Conservation (phyloP, 2,329 filamentous ascomycete species). For the Sporothrix sp. region DNA sequence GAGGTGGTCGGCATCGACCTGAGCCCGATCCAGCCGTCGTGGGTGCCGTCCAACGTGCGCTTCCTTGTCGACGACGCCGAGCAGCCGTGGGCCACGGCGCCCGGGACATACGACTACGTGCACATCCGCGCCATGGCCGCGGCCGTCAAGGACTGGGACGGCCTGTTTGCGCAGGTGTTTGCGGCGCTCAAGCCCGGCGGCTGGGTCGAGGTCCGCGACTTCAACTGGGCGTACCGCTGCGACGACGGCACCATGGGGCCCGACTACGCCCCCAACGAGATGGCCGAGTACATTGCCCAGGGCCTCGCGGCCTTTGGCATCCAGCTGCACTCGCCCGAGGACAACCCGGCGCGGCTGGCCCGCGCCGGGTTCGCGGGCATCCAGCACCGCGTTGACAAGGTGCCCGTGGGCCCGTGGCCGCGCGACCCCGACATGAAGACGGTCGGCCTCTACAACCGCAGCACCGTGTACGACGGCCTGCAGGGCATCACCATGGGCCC, state of each 20-base stretch:
- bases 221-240: conserved; percentile 16
- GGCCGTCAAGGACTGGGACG: conserved; percentile 38
- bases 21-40: conserved; percentile 34
- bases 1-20: conserved; percentile 36
- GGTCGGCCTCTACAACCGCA: conserved; percentile 22
- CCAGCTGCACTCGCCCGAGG: conserved; percentile 19
- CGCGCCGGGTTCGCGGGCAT: conserved; percentile 28
- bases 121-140: conserved; percentile 47
- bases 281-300: conserved; percentile 15
- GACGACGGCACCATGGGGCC: conserved; percentile 25
- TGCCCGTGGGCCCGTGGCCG: conserved; percentile 28
- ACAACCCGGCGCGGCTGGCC: conserved; percentile 23
- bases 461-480: conserved; percentile 20
- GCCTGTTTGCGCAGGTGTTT: conserved; percentile 24
- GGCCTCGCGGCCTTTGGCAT: conserved; percentile 20
- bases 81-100: conserved; percentile 41
- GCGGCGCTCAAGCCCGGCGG: conserved; percentile 30
- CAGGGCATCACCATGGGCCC: conserved; percentile 21
- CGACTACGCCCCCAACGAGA: conserved; percentile 21
- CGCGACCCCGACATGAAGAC: conserved; percentile 20
- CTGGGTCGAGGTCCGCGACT: conserved; percentile 32
- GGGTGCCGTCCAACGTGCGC: conserved; percentile 31
- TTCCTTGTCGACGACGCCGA: conserved; percentile 31
- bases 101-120: conserved; percentile 45
- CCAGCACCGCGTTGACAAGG: conserved; percentile 21